Evolutionary conservation across 140 eudicot species (phyloP).

Genomic region (Stevia rebaudiana): DNA sequence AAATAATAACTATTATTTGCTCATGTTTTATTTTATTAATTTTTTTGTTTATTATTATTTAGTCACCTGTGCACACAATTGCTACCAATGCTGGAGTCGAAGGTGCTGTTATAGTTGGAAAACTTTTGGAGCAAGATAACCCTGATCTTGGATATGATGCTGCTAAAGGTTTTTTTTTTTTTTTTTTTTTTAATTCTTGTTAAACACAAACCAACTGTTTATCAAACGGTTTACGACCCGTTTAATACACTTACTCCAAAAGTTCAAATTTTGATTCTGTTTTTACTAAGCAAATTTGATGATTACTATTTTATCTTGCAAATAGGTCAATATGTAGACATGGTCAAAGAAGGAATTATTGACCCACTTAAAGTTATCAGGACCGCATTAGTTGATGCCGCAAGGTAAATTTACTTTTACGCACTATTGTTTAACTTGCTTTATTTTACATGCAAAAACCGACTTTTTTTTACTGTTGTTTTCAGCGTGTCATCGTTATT

Average conservation of each 20-base stretch:
- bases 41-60: background rate
- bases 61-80: slow-evolving; percentile 47
- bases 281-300: background rate
- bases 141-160: slow-evolving; percentile 61
- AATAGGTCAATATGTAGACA: slow-evolving; percentile 67
- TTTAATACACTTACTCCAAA: background rate
- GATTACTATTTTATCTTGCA: background rate
- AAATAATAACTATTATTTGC: background rate
- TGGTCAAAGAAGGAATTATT: slow-evolving; percentile 72
- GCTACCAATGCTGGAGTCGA: slow-evolving; percentile 69
- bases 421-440: background rate
- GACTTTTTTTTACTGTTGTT: background rate
- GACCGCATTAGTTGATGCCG: slow-evolving; percentile 71
- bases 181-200: too few relatives aligned
- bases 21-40: background rate
- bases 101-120: slow-evolving; percentile 76
- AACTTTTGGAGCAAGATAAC: slow-evolving; percentile 63
- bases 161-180: background rate
- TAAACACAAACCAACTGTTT: too few relatives aligned
- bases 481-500: slow-evolving; percentile 53
- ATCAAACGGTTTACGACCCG: background rate
- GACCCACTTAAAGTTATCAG: slow-evolving; percentile 77
- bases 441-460: background rate
- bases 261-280: too few relatives aligned
- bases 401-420: slow-evolving; percentile 40